These are phyloP conservation scores for Polygonum aviculare DNA, from an alignment of 148 eudicot genomes.

Conservation along the genomic window DNA sequence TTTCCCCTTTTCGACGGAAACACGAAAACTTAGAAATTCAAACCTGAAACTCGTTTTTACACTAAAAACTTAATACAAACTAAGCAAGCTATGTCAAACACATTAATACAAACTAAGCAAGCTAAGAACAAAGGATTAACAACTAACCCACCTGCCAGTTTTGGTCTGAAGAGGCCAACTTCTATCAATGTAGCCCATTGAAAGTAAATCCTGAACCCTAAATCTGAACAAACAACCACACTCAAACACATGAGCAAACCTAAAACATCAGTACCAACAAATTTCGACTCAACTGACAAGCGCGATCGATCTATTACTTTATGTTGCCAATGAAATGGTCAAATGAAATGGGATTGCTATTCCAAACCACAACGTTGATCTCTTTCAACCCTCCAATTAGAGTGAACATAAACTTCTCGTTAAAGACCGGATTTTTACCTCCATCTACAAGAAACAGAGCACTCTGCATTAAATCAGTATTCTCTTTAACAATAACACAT, in stretches of 20 bases:
- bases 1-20: too few relatives aligned
- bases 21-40: too few relatives aligned
- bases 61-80: not conserved
- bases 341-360: slow-evolving; percentile 60
- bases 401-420: slow-evolving; percentile 69
- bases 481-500: not conserved
- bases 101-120: not conserved
- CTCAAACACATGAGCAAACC: not conserved
- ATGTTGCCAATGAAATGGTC: slow-evolving; percentile 84
- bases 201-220: slow-evolving; percentile 62
- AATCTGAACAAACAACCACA: slow-evolving; percentile 24
- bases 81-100: not conserved
- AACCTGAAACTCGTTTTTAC: too few relatives aligned
- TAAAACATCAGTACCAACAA: not conserved
- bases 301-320: slow-evolving; percentile 35
- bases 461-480: not conserved
- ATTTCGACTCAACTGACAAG: not conserved
- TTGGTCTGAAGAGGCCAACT: slow-evolving; percentile 69
- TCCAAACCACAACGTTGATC: slow-evolving; percentile 61
- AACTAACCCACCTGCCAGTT: slow-evolving; percentile 51
- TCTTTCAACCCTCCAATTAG: slow-evolving; percentile 75
- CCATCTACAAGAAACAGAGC: slow-evolving; percentile 42
- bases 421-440: slow-evolving; percentile 74
- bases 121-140: not conserved
- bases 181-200: slow-evolving; percentile 58